Conservation (phyloP, 2,329 filamentous ascomycete genomes). For the Pseudogymnoascus sp. region DNA sequence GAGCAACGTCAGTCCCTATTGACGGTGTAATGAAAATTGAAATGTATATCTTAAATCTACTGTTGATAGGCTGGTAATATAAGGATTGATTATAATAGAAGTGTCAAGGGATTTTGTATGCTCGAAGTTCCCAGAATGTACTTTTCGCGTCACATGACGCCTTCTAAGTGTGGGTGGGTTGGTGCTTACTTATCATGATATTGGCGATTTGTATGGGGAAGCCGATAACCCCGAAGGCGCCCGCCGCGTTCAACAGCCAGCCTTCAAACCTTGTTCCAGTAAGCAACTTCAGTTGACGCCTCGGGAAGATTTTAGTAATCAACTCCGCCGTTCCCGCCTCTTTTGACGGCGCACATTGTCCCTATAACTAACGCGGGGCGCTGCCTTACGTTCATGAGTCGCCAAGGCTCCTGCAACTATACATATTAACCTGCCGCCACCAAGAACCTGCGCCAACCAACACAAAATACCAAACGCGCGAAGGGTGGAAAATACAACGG, state of each 20-base stretch:
- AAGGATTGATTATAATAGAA: neutral
- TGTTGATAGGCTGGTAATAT: neutral
- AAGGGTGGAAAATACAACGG: slow-evolving; percentile 1
- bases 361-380: neutral
- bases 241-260: neutral
- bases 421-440: slow-evolving; percentile 2
- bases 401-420: slow-evolving; percentile 1
- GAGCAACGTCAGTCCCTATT: neutral
- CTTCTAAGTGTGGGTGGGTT: neutral
- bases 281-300: slow-evolving; percentile 4
- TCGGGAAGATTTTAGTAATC: neutral
- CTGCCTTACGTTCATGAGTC: neutral
- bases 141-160: neutral
- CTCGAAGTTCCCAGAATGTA: neutral
- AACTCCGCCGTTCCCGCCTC: slow-evolving; percentile 1
- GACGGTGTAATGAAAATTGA: neutral
- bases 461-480: neutral
- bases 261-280: slow-evolving; percentile 5
- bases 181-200: slow-evolving; percentile 2
- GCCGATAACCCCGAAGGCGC: slow-evolving; percentile 2
- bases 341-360: slow-evolving; percentile 1
- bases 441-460: neutral
- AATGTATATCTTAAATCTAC: neutral
- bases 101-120: neutral
- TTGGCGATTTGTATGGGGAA: neutral